These are phyloP conservation scores for Talaromyces marneffei DNA, from an alignment of 2,329 filamentous ascomycete genomes.

Conservation along the genomic window DNA sequence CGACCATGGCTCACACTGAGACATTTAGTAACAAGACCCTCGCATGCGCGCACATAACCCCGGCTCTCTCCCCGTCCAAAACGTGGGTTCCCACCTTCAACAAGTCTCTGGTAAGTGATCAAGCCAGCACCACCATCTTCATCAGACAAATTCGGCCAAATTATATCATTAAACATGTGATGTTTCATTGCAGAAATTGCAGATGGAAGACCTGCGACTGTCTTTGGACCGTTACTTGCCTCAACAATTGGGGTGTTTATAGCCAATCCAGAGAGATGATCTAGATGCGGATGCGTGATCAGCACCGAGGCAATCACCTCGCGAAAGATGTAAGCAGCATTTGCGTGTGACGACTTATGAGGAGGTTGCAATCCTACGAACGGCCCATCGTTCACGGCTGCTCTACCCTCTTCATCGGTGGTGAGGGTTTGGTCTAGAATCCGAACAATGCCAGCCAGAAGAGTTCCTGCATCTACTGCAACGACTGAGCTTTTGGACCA, in stretches of 20 bases:
- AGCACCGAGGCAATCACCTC: slow-evolving; percentile 80
- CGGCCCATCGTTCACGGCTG: slow-evolving; percentile 53
- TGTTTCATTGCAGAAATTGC: slow-evolving; percentile 90
- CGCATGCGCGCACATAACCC: slow-evolving; percentile 82
- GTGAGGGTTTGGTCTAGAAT: slow-evolving; percentile 55
- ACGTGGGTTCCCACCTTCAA: slow-evolving; percentile 80
- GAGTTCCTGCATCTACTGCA: slow-evolving; percentile 89
- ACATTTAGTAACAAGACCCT: slow-evolving; percentile 81
- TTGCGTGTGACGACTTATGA: slow-evolving; percentile 61
- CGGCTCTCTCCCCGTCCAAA: slow-evolving; percentile 72
- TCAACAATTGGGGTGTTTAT: slow-evolving; percentile 87
- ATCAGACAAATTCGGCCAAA: slow-evolving; percentile 95
- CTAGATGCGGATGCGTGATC: slow-evolving; percentile 94
- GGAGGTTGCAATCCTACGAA: slow-evolving; percentile 74
- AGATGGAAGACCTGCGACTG: slow-evolving; percentile 74
- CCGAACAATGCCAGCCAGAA: slow-evolving; percentile 76
- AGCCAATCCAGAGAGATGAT: slow-evolving; percentile 86
- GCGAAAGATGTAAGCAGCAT: slow-evolving; percentile 73
- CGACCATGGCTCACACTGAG: slow-evolving; percentile 86
- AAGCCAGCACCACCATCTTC: slow-evolving; percentile 92
- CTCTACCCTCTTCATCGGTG: slow-evolving; percentile 22
- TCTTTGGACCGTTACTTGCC: slow-evolving; percentile 70
- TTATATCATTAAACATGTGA: slow-evolving; percentile 95
- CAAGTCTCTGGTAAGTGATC: slow-evolving; percentile 80
- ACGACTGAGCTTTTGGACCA: slow-evolving; percentile 81